phyloP scores from a whole-genome alignment of 306 rosid genomes.

The Parietaria judaica region DNA sequence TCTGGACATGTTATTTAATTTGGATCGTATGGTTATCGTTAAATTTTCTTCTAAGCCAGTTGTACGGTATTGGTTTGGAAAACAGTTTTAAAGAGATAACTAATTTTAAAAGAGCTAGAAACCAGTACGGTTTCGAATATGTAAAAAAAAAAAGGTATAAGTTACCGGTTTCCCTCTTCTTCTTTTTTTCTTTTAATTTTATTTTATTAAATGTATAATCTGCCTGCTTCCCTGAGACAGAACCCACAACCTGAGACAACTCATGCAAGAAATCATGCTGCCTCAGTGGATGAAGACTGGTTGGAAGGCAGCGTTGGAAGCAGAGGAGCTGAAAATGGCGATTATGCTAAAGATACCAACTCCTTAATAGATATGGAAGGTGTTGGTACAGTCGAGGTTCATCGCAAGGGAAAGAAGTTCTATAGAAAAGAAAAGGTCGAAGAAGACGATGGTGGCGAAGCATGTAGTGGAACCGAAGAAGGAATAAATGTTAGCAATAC shows the following conservation, averaged over 20 bases:
- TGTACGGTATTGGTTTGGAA: too few relatives aligned
- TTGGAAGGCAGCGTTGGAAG: slow-evolving; percentile 60
- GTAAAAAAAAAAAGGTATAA: too few relatives aligned
- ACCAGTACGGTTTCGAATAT: too few relatives aligned
- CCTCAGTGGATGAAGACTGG: slow-evolving; percentile 43
- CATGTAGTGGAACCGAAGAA: slow-evolving; percentile 86
- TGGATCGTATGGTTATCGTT: too few relatives aligned
- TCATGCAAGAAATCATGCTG: slow-evolving; percentile 34
- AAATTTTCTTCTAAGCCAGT: too few relatives aligned
- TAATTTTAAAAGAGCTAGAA: too few relatives aligned
- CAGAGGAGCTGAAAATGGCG: slow-evolving; percentile 68
- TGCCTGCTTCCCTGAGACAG: slow-evolving; percentile 27
- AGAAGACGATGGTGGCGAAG: slow-evolving; percentile 79
- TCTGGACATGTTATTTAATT: too few relatives aligned
- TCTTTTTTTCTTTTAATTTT: neutral
- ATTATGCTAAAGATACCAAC: slow-evolving; percentile 45
- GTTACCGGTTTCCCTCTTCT: too few relatives aligned
- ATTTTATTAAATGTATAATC: slow-evolving; percentile 7
- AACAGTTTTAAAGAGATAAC: too few relatives aligned
- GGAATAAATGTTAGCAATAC: slow-evolving; percentile 36
- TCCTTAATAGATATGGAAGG: slow-evolving; percentile 53
- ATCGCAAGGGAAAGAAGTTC: slow-evolving; percentile 36
- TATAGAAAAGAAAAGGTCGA: slow-evolving; percentile 48
- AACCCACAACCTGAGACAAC: slow-evolving; percentile 29
- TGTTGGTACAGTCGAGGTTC: slow-evolving; percentile 43